Conservation (phyloP, 2,329 filamentous ascomycete genomes). For the Ascochyta fabae region DNA sequence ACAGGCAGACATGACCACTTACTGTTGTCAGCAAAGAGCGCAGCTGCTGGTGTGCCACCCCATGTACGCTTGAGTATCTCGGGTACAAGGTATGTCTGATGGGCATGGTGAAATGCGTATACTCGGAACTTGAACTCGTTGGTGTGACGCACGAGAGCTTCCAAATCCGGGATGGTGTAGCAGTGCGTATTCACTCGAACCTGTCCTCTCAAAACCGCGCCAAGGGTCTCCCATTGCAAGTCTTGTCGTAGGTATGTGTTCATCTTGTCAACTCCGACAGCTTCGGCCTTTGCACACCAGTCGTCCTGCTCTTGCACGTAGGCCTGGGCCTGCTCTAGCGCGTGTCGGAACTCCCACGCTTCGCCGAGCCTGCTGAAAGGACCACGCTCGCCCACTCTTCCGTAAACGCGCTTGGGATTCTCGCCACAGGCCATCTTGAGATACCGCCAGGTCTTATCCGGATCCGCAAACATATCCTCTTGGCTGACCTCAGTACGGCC, state of each 20-base stretch:
- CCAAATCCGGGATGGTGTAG: slow-evolving; percentile 72
- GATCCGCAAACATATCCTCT: slow-evolving; percentile 51
- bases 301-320: slow-evolving; percentile 68
- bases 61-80: slow-evolving; percentile 59
- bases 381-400: slow-evolving; percentile 31
- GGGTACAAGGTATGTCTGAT: slow-evolving; percentile 70
- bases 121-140: slow-evolving; percentile 74
- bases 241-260: slow-evolving; percentile 66
- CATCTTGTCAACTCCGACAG: slow-evolving; percentile 48
- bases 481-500: slow-evolving; percentile 69
- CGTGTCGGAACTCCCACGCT: slow-evolving; percentile 72
- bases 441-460: slow-evolving; percentile 69
- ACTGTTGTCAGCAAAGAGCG: slow-evolving; percentile 72
- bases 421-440: slow-evolving; percentile 81
- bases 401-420: slow-evolving; percentile 70
- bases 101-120: slow-evolving; percentile 73
- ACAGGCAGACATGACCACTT: too few relatives aligned
- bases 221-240: slow-evolving; percentile 67
- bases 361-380: slow-evolving; percentile 68
- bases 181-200: slow-evolving; percentile 75
- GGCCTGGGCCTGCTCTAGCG: slow-evolving; percentile 67
- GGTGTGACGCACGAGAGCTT: slow-evolving; percentile 72
- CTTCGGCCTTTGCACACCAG: slow-evolving; percentile 59
- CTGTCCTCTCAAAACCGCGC: slow-evolving; percentile 69
- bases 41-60: slow-evolving; percentile 52